Conservation (phyloP, 331 rosid species). For the Erythrophleum ivorense region DNA sequence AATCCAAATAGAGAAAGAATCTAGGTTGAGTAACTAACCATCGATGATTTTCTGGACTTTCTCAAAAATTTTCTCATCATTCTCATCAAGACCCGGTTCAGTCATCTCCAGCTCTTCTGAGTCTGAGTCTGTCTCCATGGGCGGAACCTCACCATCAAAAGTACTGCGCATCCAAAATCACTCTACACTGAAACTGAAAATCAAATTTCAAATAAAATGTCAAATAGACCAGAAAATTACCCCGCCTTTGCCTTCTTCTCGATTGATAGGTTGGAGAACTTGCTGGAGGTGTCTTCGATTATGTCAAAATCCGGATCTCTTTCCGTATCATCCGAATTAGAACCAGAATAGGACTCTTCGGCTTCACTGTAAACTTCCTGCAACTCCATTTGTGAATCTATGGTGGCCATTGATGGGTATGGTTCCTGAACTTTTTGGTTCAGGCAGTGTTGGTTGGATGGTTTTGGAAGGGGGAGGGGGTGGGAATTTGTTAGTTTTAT, state of each 20-base stretch:
- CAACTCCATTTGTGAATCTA: constrained; percentile 11
- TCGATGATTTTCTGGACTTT: constrained; percentile 52
- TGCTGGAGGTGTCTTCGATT: constrained; percentile 54
- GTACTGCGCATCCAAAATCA: constrained; percentile 49
- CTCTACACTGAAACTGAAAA: constrained; percentile 13
- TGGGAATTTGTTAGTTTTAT: no score
- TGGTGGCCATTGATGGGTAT: constrained; percentile 51
- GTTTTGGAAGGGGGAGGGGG: no score
- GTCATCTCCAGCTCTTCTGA: constrained; percentile 38
- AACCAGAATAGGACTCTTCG: constrained; percentile 48
- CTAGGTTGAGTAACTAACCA: constrained; percentile 45
- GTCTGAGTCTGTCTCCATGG: constrained; percentile 33
- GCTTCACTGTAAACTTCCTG: constrained; percentile 37
- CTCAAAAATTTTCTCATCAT: constrained; percentile 46
- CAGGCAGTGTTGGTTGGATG: no score
- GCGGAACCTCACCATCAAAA: constrained; percentile 24
- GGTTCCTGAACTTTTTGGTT: not conserved
- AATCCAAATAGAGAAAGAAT: not conserved
- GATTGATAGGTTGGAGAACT: constrained; percentile 58
- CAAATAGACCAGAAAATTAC: constrained; percentile 41
- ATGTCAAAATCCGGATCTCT: constrained; percentile 48
- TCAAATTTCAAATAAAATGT: constrained; percentile 1
- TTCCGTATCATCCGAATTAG: constrained; percentile 52
- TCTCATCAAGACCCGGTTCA: constrained; percentile 43
- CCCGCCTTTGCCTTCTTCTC: constrained; percentile 41